Evolutionary conservation across 129 eudicot species (phyloP).

Genomic region (Helichrysum umbraculigerum): DNA sequence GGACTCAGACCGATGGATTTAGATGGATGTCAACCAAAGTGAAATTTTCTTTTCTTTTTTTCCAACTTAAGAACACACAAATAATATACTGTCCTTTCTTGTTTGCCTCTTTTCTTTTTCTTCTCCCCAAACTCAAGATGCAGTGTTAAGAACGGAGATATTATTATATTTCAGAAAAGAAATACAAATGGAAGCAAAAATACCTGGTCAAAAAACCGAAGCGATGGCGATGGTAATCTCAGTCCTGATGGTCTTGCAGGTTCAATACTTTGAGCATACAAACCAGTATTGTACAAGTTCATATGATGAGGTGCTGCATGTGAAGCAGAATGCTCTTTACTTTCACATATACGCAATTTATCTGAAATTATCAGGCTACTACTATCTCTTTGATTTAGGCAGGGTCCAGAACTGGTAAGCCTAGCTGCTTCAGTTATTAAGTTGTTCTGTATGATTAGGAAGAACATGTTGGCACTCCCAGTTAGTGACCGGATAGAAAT

Average conservation of each 20-base stretch:
- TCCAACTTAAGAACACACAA: not conserved
- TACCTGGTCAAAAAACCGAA: constrained; percentile 84
- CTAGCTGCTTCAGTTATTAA: constrained; percentile 31
- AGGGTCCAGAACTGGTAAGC: constrained; percentile 26
- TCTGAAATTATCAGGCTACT: constrained; percentile 19
- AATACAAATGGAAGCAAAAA: not conserved
- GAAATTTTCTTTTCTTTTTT: not conserved
- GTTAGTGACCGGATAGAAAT: constrained; percentile 11
- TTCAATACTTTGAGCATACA: constrained; percentile 22
- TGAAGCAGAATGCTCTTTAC: constrained; percentile 24
- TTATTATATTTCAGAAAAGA: constrained; percentile 44
- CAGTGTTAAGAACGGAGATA: not conserved
- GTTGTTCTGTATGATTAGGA: constrained; percentile 39
- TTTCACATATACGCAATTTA: constrained; percentile 30
- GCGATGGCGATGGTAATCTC: constrained; percentile 91
- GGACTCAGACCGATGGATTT: not conserved
- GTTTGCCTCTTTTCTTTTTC: not conserved
- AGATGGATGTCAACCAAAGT: not conserved
- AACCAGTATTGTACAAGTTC: constrained; percentile 10
- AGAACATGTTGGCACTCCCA: not conserved
- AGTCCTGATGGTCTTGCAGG: constrained; percentile 75
- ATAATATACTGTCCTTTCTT: not conserved
- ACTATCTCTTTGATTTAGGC: constrained; percentile 24
- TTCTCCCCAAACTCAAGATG: not conserved
- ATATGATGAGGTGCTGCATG: constrained; percentile 2